Percentiles rank a stretch among this genome's conserved stretches.
Conservation (phyloP, 257 asterid species). For the Verbena officinalis region DNA sequence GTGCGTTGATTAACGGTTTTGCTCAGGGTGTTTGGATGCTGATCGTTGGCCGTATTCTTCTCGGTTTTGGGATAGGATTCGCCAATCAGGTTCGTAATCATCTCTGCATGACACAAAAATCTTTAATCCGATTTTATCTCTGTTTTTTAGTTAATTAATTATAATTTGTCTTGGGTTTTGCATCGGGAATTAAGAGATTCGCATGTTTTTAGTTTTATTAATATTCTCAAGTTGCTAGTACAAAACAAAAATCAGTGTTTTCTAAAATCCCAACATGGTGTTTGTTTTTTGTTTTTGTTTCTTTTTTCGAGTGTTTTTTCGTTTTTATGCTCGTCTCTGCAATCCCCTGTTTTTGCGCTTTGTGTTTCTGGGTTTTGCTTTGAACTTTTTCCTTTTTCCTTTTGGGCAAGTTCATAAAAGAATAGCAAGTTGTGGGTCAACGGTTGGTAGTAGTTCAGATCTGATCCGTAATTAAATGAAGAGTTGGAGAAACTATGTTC, state of each 20-base stretch:
- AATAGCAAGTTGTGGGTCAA: slow-evolving; percentile 32
- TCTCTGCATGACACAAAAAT: background rate
- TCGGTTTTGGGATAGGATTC: slow-evolving; percentile 86
- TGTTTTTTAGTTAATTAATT: background rate
- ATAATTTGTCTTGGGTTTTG: background rate
- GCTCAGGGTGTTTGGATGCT: slow-evolving; percentile 70
- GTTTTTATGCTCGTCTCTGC: background rate
- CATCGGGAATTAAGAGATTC: slow-evolving; percentile 16
- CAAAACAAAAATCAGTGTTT: slow-evolving; percentile 21
- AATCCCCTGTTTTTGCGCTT: too few species aligned
- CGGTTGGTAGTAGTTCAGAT: slow-evolving; percentile 34
- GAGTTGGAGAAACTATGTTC: slow-evolving; percentile 3
- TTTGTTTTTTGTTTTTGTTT: background rate
- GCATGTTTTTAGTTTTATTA: slow-evolving; percentile 2
- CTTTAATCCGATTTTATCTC: background rate
- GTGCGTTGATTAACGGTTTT: slow-evolving; percentile 76
- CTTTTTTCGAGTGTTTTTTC: background rate
- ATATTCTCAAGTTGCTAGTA: slow-evolving; percentile 1
- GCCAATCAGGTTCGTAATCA: slow-evolving; percentile 66
- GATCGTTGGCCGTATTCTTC: slow-evolving; percentile 76
- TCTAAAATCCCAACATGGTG: slow-evolving; percentile 21
- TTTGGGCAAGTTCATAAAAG: background rate
- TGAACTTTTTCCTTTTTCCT: background rate
- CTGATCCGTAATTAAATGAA: slow-evolving; percentile 35
- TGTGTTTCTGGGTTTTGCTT: background rate